Evolutionary conservation across 1,284 basidiomycete genomes (phyloP).

Genomic region (Anthracocystis setariae): DNA sequence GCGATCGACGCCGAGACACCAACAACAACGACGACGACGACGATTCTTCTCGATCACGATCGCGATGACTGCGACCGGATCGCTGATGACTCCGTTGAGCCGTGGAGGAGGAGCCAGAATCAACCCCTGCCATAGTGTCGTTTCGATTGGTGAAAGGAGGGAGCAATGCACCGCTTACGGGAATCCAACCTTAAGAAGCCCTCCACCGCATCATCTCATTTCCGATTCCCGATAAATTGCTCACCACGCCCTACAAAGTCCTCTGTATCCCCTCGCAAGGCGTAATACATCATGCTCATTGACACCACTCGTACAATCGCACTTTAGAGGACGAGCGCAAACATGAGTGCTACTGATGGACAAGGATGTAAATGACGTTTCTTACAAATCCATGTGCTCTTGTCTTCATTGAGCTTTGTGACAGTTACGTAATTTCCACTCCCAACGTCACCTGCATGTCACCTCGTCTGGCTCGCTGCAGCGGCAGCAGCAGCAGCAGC

Average conservation of each 20-base stretch:
- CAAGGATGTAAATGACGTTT: too few relatives aligned
- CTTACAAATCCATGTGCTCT: too few relatives aligned
- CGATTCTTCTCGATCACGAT: background rate
- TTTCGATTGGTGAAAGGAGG: too few relatives aligned
- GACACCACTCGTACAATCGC: background rate
- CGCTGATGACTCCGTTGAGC: background rate
- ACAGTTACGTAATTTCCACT: too few relatives aligned
- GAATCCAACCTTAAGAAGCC: too few relatives aligned
- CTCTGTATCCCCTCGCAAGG: background rate
- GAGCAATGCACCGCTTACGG: too few relatives aligned
- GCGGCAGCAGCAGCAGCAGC: background rate
- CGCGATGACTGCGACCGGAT: conserved; percentile 1
- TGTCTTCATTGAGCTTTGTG: too few relatives aligned
- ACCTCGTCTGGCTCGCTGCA: background rate
- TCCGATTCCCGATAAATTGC: background rate
- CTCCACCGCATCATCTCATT: background rate
- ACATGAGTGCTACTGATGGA: too few relatives aligned
- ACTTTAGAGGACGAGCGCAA: background rate
- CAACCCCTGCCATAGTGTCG: background rate
- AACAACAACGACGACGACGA: too few relatives aligned
- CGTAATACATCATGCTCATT: background rate
- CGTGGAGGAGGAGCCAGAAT: background rate
- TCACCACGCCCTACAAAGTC: background rate
- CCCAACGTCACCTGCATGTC: background rate
- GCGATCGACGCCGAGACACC: conserved; percentile 8